Evolutionary conservation across 139 green algal species (phyloP).

Genomic region (Haematococcus lacustris): DNA sequence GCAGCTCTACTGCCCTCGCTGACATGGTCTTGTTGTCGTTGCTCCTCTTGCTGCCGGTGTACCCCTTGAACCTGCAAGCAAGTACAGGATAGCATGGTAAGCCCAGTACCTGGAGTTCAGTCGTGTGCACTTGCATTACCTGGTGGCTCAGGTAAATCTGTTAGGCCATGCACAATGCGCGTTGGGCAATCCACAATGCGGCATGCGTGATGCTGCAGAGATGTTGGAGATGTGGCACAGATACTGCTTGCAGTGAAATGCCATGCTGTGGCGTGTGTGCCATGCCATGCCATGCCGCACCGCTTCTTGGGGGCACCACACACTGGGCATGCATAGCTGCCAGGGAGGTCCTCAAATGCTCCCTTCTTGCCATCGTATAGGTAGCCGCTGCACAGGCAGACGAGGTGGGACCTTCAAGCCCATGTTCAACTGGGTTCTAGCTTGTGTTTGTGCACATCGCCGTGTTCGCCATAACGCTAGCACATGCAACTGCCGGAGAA

Average conservation of each 20-base stretch:
- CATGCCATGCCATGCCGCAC: background rate
- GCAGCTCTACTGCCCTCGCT: background rate
- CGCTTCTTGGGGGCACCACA: slow-evolving; percentile 9
- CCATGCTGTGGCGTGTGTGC: background rate
- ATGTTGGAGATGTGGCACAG: background rate
- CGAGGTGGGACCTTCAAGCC: no score
- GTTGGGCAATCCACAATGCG: background rate
- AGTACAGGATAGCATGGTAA: no score
- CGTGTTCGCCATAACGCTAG: no score
- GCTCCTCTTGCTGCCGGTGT: background rate
- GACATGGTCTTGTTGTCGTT: slow-evolving; percentile 14
- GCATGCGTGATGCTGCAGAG: background rate
- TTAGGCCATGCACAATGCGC: background rate
- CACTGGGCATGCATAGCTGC: slow-evolving; percentile 8
- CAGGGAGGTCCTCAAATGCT: slow-evolving; percentile 4
- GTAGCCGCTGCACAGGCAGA: slow-evolving; percentile 12
- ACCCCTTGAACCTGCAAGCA: slow-evolving; percentile 10
- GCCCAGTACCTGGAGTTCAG: no score
- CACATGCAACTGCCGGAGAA: no score
- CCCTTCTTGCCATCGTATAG: slow-evolving; percentile 6
- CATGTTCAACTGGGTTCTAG: no score
- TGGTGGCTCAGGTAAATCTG: background rate
- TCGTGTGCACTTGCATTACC: background rate
- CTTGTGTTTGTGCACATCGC: no score
- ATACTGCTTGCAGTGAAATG: background rate